Evolutionary conservation across 148 eudicot genomes (phyloP).

Genomic region (Rhododendron henanense): DNA sequence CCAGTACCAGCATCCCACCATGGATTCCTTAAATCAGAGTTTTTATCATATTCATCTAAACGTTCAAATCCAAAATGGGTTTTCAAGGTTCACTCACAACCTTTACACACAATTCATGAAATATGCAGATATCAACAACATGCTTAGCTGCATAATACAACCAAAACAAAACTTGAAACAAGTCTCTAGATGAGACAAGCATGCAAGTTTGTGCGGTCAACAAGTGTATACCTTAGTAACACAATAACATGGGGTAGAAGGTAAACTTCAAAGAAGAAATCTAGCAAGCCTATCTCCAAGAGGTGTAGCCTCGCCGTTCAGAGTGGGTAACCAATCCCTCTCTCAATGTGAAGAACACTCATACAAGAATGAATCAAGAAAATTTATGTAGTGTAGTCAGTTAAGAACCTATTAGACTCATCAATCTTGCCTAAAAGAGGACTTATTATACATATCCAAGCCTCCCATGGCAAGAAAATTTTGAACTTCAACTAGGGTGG

Average conservation of each 20-base stretch:
- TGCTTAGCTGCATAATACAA: background rate
- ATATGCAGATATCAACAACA: background rate
- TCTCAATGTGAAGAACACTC: background rate
- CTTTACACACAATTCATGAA: background rate
- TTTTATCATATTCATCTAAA: background rate
- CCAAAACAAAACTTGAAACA: background rate
- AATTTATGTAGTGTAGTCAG: background rate
- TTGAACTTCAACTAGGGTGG: background rate
- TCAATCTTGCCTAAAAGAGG: background rate
- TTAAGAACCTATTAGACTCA: background rate
- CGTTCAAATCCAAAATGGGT: background rate
- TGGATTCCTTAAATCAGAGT: background rate
- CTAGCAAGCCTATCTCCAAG: background rate
- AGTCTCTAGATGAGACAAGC: background rate
- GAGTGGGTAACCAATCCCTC: background rate
- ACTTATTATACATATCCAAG: background rate
- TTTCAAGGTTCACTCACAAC: background rate
- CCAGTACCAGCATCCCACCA: background rate
- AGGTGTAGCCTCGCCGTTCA: background rate
- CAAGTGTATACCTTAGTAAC: background rate
- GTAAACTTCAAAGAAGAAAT: background rate
- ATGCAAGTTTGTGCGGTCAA: background rate
- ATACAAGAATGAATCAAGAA: background rate
- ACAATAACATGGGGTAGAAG: background rate
- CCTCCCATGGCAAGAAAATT: background rate